Base-by-base conservation (phyloP, 106 monocot species). In the Amphibolis antarctica region DNA sequence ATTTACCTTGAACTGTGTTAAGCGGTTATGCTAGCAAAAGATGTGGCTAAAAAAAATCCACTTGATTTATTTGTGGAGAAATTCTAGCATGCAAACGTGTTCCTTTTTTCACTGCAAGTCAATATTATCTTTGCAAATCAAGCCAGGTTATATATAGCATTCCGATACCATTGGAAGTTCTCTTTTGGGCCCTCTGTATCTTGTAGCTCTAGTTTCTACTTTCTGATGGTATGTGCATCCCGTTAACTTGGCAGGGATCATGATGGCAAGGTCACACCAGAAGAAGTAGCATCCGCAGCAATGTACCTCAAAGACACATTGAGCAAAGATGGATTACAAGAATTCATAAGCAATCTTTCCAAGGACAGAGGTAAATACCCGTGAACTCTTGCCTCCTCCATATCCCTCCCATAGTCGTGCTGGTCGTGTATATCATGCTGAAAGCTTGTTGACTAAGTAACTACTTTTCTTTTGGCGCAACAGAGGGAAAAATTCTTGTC, bases 401-500 rank as follows among this genome's bases (percentile, higher is more conserved):
- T 36, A 36, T 36, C 7, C 36, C 2, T 36, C 7, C 36, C 2
- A 4, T 36, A 36, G 36, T 36, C 7, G 36, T 36, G 36, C 7
- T 7, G 2, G 7, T 36, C 36, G 7, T 36, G 36, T 7, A 22
- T 24, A 53, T 21, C 19, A 24, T 12, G 24, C 23, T 53, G 11
- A 53, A 53, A 22, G 4, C 12, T 20, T 9, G 22, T 19, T n/a
- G 13, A 21, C 1, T 14, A 9, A 29, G 5, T 48, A 28, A 53
- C 19, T 45, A 12, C 20, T 53, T 56, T 12, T 31, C 62, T 47
- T 23, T 48, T 58, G 5, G 12, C 26, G 28, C 42, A 60, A 52
- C 81, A 94, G 93, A 94, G 26, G 89, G 93, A 36, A 94, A 89
- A 70, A 94, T 94, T 74, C 89, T 81, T 68, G 93, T 94, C 6